Conservation (phyloP, 306 rosid genomes). For the Hippophae rhamnoides region DNA sequence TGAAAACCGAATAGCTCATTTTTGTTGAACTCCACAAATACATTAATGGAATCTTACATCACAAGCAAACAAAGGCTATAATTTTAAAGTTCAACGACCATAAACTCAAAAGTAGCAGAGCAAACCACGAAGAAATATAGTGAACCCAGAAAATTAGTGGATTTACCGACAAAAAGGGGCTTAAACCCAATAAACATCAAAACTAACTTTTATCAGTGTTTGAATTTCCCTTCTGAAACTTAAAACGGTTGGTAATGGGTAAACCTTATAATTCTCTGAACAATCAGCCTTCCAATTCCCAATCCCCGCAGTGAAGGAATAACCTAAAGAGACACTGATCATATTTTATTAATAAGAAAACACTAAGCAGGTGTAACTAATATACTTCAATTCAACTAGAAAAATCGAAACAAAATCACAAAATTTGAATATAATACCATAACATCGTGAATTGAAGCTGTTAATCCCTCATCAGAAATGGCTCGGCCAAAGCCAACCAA, state of each 20-base stretch:
- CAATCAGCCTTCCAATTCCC: conserved; percentile 73
- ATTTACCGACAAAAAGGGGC: too few relatives aligned
- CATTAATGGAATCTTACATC: too few relatives aligned
- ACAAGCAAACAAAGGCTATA: too few relatives aligned
- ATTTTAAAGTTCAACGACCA: too few relatives aligned
- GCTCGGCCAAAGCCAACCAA: conserved; percentile 84
- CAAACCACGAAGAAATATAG: neutral
- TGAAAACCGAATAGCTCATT: neutral
- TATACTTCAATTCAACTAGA: neutral
- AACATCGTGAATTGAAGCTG: conserved; percentile 74
- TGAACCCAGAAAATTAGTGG: neutral
- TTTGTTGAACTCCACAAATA: too few relatives aligned
- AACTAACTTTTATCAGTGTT: too few relatives aligned
- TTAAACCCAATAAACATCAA: too few relatives aligned
- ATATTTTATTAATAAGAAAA: conserved; percentile 14
- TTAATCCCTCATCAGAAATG: conserved; percentile 64
- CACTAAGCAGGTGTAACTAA: neutral
- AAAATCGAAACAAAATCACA: neutral
- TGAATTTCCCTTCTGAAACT: neutral
- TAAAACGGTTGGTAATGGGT: conserved; percentile 1
- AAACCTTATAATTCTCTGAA: conserved; percentile 57
- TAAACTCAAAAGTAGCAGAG: neutral
- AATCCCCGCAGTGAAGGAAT: conserved; percentile 56
- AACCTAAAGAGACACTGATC: conserved; percentile 49
- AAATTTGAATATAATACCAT: conserved; percentile 34